Percentiles rank a stretch among this genome's conserved stretches.
These are phyloP conservation scores for Tulasnella sp. DNA, from an alignment of 768 basidiomycete genomes.

Conservation along the genomic window DNA sequence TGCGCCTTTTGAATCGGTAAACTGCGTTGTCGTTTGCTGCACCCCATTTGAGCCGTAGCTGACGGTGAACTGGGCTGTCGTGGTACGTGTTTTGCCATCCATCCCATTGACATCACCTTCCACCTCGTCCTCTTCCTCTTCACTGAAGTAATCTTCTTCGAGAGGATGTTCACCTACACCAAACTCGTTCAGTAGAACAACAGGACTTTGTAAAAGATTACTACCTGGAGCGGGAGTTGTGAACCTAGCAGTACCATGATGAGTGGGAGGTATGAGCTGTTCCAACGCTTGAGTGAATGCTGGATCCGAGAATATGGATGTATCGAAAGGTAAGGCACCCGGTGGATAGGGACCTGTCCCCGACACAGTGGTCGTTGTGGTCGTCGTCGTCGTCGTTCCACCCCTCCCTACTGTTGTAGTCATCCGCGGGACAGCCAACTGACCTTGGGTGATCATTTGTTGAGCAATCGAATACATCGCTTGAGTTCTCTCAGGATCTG, in stretches of 20 bases:
- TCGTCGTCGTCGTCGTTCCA: conserved; percentile 26
- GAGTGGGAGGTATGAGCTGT: conserved; percentile 26
- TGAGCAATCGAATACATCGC: conserved; percentile 59
- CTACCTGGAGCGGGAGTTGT: conserved; percentile 23
- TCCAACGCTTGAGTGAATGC: conserved; percentile 41
- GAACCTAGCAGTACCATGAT: conserved; percentile 15
- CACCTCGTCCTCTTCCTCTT: conserved; percentile 34
- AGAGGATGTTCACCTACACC: conserved; percentile 27
- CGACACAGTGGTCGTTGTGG: background rate
- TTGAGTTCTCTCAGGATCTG: conserved; percentile 29
- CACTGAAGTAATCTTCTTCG: conserved; percentile 37
- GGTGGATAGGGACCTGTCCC: conserved; percentile 16
- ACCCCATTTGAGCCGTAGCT: conserved; percentile 14
- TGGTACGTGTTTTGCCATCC: conserved; percentile 7
- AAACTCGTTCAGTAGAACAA: conserved; percentile 31
- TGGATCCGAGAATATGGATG: conserved; percentile 42
- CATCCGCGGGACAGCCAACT: conserved; percentile 17
- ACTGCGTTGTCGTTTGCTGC: conserved; percentile 6
- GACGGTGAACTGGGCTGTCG: conserved; percentile 15
- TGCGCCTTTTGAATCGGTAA: background rate
- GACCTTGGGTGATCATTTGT: conserved; percentile 35
- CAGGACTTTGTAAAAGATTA: conserved; percentile 21
- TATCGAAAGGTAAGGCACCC: conserved; percentile 35
- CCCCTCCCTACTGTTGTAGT: no score
- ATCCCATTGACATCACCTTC: conserved; percentile 13